Evolutionary conservation across 202 grass and related monocot species (phyloP).

Genomic region (Saccharum hybrid): DNA sequence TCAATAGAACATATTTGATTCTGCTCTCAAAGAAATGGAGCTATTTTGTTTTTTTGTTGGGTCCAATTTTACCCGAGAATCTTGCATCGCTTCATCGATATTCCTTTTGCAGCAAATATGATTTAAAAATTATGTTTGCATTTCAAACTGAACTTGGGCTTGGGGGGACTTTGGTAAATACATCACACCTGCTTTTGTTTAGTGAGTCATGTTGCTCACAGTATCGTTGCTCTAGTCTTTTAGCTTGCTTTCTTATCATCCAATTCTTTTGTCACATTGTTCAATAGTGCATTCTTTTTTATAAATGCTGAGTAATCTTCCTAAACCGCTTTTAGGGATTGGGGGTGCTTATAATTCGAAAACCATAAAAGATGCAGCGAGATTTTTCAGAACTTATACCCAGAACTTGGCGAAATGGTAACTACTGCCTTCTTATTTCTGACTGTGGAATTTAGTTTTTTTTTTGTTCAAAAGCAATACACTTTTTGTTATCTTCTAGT

Average conservation of each 20-base stretch:
- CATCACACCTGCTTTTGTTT: constrained; percentile 34
- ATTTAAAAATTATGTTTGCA: background rate
- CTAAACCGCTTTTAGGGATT: constrained; percentile 59
- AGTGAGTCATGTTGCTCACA: background rate
- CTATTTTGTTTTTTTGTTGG: constrained; percentile 23
- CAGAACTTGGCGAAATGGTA: constrained; percentile 50
- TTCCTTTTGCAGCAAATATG: constrained; percentile 34
- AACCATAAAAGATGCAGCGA: constrained; percentile 71
- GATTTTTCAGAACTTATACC: constrained; percentile 72
- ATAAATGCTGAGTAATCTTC: constrained; percentile 12
- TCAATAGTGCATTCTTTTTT: constrained; percentile 20
- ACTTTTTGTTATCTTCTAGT: constrained; percentile 5
- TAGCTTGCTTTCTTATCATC: constrained; percentile 6
- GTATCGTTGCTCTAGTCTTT: constrained; percentile 6
- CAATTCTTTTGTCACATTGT: constrained; percentile 28
- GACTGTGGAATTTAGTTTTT: constrained; percentile 10
- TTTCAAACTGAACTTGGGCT: constrained; percentile 22
- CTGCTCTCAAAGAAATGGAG: constrained; percentile 16
- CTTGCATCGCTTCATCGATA: constrained; percentile 9
- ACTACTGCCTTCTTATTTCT: constrained; percentile 16
- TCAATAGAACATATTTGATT: constrained; percentile 18
- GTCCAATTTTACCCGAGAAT: constrained; percentile 36
- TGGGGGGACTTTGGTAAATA: constrained; percentile 17
- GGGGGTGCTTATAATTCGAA: constrained; percentile 84
- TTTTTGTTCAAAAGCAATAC: background rate